Evolutionary conservation across 164 flowering plant species (phyloP).

Genomic region (Stephania yunnanensis): DNA sequence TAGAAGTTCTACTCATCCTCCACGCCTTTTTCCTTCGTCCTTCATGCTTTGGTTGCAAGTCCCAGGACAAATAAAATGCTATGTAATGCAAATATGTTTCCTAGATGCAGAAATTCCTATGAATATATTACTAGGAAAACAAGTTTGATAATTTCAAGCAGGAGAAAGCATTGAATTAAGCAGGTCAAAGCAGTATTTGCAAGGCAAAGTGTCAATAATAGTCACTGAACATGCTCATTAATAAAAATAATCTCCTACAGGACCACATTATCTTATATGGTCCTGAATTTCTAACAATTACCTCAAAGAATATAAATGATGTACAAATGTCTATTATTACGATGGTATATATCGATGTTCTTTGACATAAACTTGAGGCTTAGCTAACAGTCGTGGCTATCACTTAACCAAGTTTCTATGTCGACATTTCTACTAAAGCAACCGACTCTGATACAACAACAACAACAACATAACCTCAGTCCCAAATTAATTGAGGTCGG

Average conservation of each 20-base stretch:
- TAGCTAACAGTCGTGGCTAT: not conserved
- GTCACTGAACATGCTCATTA: not conserved
- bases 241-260: not conserved
- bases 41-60: not conserved
- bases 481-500: no score
- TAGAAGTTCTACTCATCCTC: not conserved
- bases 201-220: not conserved
- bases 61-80: not conserved
- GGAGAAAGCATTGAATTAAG: not conserved
- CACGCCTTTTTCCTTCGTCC: not conserved
- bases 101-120: not conserved
- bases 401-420: conserved; percentile 4
- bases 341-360: not conserved
- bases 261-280: not conserved
- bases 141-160: not conserved
- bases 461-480: no score
- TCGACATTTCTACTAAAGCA: not conserved
- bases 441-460: not conserved
- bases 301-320: not conserved
- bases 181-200: conserved; percentile 1
- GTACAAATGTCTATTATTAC: not conserved
- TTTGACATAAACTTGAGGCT: not conserved
- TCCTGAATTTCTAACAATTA: not conserved
- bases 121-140: not conserved
- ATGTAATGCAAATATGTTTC: not conserved